Evolutionary conservation across 73 alveolate species (phyloP).

Genomic region (Uronychia setigera): DNA sequence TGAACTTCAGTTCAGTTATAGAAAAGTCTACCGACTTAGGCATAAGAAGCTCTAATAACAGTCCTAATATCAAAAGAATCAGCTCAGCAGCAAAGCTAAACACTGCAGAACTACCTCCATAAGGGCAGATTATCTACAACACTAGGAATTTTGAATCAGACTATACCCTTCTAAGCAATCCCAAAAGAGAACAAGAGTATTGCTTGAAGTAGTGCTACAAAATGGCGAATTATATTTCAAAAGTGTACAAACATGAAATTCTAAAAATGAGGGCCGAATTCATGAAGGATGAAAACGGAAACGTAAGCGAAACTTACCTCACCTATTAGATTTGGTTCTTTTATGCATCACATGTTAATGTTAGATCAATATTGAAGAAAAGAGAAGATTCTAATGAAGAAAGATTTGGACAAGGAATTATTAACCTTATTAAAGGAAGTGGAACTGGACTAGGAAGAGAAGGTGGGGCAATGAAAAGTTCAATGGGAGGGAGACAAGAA

Average conservation of each 20-base stretch:
- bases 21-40: no score
- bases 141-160: constrained; percentile 17
- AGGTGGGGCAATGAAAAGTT: no score
- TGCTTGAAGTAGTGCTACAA: constrained; percentile 36
- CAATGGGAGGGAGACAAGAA: no score
- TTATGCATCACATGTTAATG: constrained; percentile 25
- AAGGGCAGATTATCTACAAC: constrained; percentile 10
- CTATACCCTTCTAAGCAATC: neutral
- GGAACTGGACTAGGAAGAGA: constrained; percentile 12
- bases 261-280: constrained; percentile 58
- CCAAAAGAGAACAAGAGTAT: constrained; percentile 8
- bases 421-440: neutral
- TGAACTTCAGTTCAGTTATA: no score
- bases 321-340: constrained; percentile 32
- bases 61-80: no score
- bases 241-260: constrained; percentile 38
- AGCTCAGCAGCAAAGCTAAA: no score
- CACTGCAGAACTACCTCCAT: neutral
- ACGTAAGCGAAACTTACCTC: neutral
- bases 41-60: no score
- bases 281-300: constrained; percentile 53
- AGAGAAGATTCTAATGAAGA: neutral
- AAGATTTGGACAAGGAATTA: neutral
- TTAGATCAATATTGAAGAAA: constrained; percentile 9
- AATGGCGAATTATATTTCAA: constrained; percentile 45